A percentile compares a stretch with the other conserved stretches of the same genome.
Evolutionary conservation across 176 grass and related monocot genomes (phyloP).

Genomic region (Avena sativa): DNA sequence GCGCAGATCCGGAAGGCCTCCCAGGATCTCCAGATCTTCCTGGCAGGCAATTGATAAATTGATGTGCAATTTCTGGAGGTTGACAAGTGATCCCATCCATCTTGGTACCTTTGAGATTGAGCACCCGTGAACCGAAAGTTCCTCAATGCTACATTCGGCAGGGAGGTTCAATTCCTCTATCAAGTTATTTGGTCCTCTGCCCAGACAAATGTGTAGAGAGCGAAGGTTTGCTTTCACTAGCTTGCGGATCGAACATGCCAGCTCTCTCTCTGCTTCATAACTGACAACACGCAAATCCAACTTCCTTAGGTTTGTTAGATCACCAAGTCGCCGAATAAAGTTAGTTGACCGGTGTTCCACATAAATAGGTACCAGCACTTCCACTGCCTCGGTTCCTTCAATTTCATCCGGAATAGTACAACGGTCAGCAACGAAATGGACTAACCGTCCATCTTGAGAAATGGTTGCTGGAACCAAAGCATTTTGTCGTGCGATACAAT

Average conservation of each 20-base stretch:
- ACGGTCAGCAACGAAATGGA: not conserved
- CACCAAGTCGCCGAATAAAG: not conserved
- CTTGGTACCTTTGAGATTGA: not conserved
- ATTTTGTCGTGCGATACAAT: fast-evolving
- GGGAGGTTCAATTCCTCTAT: no score
- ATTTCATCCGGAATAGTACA: not conserved
- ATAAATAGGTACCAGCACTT: not conserved
- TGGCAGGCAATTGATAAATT: not conserved
- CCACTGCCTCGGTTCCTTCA: not conserved
- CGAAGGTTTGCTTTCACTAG: not conserved
- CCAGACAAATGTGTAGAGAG: not conserved
- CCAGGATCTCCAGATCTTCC: not conserved
- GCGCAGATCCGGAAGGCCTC: not conserved
- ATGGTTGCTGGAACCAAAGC: not conserved
- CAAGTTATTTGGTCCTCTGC: no score
- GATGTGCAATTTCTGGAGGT: not conserved
- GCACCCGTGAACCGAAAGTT: not conserved
- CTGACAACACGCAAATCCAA: not conserved
- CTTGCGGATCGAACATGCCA: not conserved
- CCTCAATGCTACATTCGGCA: no score
- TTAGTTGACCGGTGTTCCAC: not conserved
- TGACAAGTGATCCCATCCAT: not conserved
- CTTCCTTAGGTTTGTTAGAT: not conserved
- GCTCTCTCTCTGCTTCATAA: not conserved
- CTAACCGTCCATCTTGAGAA: not conserved